Conservation (phyloP, 2,329 filamentous ascomycete genomes). For the Cercospora citrullina region DNA sequence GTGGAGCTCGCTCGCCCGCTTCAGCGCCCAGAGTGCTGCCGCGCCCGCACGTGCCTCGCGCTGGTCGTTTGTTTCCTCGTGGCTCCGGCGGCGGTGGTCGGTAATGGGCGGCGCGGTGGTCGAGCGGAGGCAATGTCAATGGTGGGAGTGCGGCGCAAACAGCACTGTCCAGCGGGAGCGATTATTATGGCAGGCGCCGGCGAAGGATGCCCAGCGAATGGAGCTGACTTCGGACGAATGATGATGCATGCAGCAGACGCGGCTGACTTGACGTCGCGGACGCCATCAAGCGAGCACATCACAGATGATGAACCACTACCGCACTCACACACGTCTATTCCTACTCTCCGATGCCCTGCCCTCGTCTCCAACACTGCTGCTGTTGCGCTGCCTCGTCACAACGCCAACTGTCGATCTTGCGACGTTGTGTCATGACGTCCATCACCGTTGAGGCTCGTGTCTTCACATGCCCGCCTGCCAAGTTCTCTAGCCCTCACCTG, state of each 20-base stretch:
- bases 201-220: background rate
- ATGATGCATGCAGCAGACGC: constrained; percentile 4
- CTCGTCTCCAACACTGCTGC: background rate
- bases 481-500: background rate
- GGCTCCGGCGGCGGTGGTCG: background rate
- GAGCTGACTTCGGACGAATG: background rate
- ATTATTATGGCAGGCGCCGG: background rate
- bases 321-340: background rate
- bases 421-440: background rate
- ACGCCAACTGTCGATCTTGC: background rate
- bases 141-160: background rate
- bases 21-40: background rate
- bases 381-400: background rate
- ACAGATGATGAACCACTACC: background rate
- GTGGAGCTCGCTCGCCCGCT: background rate
- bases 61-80: background rate
- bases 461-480: background rate
- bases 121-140: background rate
- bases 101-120: background rate
- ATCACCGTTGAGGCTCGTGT: background rate
- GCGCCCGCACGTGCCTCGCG: background rate
- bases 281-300: background rate
- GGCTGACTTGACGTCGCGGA: background rate
- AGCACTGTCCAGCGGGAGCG: background rate
- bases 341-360: background rate